A percentile compares a stretch with the other conserved stretches of the same genome.
Evolutionary conservation across 805 yeast genomes (phyloP).

Genomic region (Starmerella apis): DNA sequence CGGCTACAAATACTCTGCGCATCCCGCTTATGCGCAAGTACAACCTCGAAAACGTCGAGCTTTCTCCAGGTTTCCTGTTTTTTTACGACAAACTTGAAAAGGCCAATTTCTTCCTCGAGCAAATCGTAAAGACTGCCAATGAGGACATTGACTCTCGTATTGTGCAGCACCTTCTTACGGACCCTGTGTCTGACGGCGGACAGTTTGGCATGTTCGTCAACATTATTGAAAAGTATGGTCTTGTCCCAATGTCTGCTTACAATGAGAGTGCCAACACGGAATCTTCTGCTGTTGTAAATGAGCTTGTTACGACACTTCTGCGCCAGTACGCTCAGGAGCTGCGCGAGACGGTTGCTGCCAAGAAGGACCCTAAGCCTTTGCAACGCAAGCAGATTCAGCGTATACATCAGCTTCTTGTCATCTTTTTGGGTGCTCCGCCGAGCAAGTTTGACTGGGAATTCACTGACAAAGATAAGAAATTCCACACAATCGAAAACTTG

Average conservation of each 20-base stretch:
- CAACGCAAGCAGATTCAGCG: conserved; percentile 43
- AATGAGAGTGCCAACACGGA: conserved; percentile 60
- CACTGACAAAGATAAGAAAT: conserved; percentile 53
- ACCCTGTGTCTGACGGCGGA: conserved; percentile 76
- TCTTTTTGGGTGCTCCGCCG: conserved; percentile 73
- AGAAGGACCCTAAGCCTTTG: conserved; percentile 34
- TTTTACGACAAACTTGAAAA: conserved; percentile 82
- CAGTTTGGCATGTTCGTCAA: conserved; percentile 78
- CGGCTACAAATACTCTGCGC: conserved; percentile 65
- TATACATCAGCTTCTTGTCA: conserved; percentile 52
- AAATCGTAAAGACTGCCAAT: conserved; percentile 56
- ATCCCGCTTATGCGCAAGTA: conserved; percentile 50
- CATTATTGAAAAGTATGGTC: conserved; percentile 66
- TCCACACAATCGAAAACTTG: conserved; percentile 36
- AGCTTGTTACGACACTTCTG: conserved; percentile 54
- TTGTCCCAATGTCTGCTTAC: conserved; percentile 62
- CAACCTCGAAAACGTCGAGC: conserved; percentile 56
- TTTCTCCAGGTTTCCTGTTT: conserved; percentile 69
- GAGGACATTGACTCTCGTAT: conserved; percentile 61
- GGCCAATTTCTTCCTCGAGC: conserved; percentile 69
- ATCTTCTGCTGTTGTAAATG: conserved; percentile 43
- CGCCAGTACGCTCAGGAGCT: conserved; percentile 68
- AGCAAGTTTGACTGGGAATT: conserved; percentile 66
- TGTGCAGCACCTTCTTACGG: conserved; percentile 51
- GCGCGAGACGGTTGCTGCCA: conserved; percentile 39